These are phyloP conservation scores for Spatholobus suberectus DNA, from an alignment of 306 rosid species.

Conservation along the genomic window DNA sequence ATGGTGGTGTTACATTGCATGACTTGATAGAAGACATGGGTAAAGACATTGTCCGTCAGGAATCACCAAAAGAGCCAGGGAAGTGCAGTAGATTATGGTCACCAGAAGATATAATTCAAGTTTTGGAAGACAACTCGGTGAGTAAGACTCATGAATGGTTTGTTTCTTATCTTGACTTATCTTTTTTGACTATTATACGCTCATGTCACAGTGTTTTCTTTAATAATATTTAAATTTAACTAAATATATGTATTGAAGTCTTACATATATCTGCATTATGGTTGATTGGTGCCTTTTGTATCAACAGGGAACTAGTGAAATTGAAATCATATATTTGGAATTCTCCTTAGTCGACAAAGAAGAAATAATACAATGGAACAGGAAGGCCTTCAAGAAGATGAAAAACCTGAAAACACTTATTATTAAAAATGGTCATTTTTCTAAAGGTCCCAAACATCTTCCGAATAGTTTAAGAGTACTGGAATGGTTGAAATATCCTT, in stretches of 20 bases:
- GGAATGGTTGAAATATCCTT: conserved; percentile 1
- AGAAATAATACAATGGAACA: not conserved
- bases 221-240: not conserved
- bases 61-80: not conserved
- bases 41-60: not conserved
- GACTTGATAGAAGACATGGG: conserved; percentile 18
- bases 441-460: conserved; percentile 7
- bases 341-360: not conserved
- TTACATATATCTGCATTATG: not conserved
- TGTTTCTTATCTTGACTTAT: not conserved
- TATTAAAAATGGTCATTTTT: not conserved
- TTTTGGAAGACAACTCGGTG: not conserved
- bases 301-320: not conserved
- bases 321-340: not conserved
- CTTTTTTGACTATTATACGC: too few relatives aligned
- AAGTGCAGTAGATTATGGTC: not conserved
- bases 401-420: conserved; percentile 31
- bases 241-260: not conserved
- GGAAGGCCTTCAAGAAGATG: conserved; percentile 15
- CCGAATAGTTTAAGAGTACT: conserved; percentile 35
- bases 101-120: not conserved
- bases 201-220: not conserved
- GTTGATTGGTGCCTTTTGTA: too few relatives aligned
- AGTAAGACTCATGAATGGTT: not conserved
- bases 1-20: conserved; percentile 4